Conservation (phyloP, 345 rosid species). For the Luvunga scandens region DNA sequence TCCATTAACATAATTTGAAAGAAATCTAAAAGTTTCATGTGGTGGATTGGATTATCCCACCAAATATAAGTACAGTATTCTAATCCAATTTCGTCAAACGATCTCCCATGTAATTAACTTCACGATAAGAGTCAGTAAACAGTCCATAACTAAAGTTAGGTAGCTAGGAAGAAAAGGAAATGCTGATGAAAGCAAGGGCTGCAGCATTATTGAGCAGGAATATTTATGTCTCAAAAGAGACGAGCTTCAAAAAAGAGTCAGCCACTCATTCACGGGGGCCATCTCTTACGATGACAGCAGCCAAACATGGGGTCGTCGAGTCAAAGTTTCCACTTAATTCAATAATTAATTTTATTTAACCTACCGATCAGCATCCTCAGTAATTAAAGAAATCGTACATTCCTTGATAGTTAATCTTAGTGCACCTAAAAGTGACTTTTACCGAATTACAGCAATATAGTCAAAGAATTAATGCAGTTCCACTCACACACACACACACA, state of each 20-base stretch:
- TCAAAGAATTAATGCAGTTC: too few species aligned
- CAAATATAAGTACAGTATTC: too few species aligned
- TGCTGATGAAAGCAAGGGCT: slow-evolving; percentile 4
- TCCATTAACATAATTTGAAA: too few species aligned
- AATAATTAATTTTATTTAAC: background rate
- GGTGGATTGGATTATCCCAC: too few species aligned
- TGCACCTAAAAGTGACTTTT: background rate
- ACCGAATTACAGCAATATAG: background rate
- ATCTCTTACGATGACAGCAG: slow-evolving; percentile 1
- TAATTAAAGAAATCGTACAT: too few species aligned
- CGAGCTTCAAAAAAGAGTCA: background rate
- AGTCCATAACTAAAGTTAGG: too few species aligned
- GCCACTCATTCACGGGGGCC: background rate
- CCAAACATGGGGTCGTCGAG: slow-evolving; percentile 2
- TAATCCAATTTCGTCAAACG: too few species aligned
- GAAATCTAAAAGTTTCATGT: too few species aligned
- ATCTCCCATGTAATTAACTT: too few species aligned
- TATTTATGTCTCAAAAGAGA: background rate
- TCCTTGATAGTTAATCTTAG: too few species aligned
- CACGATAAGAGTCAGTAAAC: too few species aligned
- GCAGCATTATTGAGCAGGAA: background rate
- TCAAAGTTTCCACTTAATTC: slow-evolving; percentile 18
- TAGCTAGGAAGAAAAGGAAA: background rate
- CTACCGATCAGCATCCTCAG: too few species aligned
- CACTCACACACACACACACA: background rate